Conservation (phyloP, 805 yeast species). For the Dipodascus albidus region DNA sequence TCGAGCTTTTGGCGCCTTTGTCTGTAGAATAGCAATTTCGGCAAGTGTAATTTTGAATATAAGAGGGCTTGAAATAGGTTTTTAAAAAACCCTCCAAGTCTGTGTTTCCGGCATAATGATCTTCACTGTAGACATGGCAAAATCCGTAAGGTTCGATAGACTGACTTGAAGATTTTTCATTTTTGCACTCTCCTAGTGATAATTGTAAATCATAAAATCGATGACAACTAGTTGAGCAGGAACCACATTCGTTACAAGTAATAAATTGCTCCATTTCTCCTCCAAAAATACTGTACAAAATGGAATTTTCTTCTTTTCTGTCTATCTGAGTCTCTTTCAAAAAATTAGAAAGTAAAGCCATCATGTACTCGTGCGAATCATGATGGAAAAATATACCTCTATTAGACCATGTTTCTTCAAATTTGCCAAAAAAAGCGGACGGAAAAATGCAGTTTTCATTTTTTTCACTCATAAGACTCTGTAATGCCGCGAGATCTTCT, state of each 20-base stretch:
- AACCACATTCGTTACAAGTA: neutral
- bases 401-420: neutral
- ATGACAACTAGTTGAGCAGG: neutral
- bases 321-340: neutral
- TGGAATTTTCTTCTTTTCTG: neutral
- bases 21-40: neutral
- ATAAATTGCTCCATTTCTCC: neutral
- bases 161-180: neutral
- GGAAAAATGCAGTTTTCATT: neutral
- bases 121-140: neutral
- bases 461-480: neutral
- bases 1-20: neutral
- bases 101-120: neutral
- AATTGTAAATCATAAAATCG: neutral
- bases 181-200: neutral
- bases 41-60: neutral
- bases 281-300: neutral
- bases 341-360: neutral
- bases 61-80: neutral
- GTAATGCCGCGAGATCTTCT: neutral
- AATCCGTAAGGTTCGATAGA: neutral
- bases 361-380: neutral
- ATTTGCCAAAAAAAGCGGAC: neutral
- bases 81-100: neutral
- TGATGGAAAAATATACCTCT: neutral